These are phyloP conservation scores for Urtica urens DNA, from an alignment of 306 rosid genomes.

Conservation along the genomic window DNA sequence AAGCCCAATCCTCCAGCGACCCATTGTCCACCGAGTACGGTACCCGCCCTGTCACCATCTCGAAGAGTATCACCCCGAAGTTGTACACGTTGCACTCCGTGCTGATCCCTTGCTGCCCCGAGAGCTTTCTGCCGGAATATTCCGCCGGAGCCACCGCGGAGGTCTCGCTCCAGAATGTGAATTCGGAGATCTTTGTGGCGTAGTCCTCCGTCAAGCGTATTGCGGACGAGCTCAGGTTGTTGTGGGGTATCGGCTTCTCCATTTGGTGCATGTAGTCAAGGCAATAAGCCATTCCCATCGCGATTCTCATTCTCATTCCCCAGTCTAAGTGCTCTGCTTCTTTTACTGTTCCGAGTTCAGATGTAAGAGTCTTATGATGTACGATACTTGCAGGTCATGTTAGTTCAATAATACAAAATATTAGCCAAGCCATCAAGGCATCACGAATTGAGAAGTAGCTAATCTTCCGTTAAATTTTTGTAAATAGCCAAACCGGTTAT, in stretches of 20 bases:
- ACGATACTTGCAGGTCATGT: too few relatives aligned
- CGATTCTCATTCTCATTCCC: conserved; percentile 66
- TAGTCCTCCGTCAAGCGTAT: conserved; percentile 70
- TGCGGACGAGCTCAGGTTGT: conserved; percentile 50
- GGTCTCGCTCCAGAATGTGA: conserved; percentile 45
- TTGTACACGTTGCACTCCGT: conserved; percentile 53
- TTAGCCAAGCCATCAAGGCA: too few relatives aligned
- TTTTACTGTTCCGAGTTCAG: too few relatives aligned
- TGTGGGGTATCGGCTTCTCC: conserved; percentile 47
- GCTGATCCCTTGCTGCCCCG: conserved; percentile 25
- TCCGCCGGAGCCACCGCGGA: conserved; percentile 24
- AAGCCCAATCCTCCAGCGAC: conserved; percentile 57
- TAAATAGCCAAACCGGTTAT: too few relatives aligned
- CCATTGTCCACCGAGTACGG: conserved; percentile 49
- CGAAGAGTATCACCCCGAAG: conserved; percentile 69
- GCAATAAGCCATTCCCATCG: conserved; percentile 80
- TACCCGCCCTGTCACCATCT: conserved; percentile 62
- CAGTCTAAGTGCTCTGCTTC: conserved; percentile 97
- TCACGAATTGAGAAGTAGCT: too few relatives aligned
- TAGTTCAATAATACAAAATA: too few relatives aligned
- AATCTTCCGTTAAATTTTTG: too few relatives aligned
- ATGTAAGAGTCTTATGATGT: too few relatives aligned
- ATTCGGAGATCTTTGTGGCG: conserved; percentile 63
- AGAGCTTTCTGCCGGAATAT: conserved; percentile 16
- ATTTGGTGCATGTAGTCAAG: conserved; percentile 72